These are phyloP conservation scores for Fusarium hostae DNA, from an alignment of 2,329 filamentous ascomycete species.

Conservation along the genomic window DNA sequence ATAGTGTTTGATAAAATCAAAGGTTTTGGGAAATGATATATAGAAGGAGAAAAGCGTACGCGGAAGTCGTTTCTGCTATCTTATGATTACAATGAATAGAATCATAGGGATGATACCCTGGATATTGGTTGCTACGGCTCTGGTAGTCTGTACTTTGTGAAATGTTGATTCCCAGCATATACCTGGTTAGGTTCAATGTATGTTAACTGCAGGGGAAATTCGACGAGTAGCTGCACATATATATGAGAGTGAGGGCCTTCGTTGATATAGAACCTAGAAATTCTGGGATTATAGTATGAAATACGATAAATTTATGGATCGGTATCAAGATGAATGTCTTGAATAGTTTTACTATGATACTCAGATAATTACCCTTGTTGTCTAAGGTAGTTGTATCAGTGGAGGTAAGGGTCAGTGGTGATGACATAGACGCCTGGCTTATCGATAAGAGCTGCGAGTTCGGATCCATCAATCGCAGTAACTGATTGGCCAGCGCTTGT, in stretches of 20 bases:
- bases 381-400: too few relatives aligned
- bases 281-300: not conserved
- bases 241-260: not conserved
- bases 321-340: not conserved
- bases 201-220: not conserved
- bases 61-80: slow-evolving; percentile 33
- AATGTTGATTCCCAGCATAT: not conserved
- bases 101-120: slow-evolving; percentile 38
- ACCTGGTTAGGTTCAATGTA: not conserved
- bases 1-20: slow-evolving; percentile 20
- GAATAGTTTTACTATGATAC: too few relatives aligned
- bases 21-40: slow-evolving; percentile 14
- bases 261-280: not conserved
- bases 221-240: not conserved
- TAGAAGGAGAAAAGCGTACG: slow-evolving; percentile 28
- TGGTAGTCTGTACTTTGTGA: not conserved
- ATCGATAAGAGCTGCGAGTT: slow-evolving; percentile 52
- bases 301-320: not conserved
- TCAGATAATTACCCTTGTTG: too few relatives aligned
- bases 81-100: slow-evolving; percentile 44
- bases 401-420: not conserved
- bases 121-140: slow-evolving; percentile 8
- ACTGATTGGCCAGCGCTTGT: slow-evolving; percentile 27
- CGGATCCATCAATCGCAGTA: slow-evolving; percentile 1
- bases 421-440: slow-evolving; percentile 21